These are phyloP conservation scores for Amylocystis lapponica DNA, from an alignment of 768 basidiomycete genomes.

Conservation along the genomic window DNA sequence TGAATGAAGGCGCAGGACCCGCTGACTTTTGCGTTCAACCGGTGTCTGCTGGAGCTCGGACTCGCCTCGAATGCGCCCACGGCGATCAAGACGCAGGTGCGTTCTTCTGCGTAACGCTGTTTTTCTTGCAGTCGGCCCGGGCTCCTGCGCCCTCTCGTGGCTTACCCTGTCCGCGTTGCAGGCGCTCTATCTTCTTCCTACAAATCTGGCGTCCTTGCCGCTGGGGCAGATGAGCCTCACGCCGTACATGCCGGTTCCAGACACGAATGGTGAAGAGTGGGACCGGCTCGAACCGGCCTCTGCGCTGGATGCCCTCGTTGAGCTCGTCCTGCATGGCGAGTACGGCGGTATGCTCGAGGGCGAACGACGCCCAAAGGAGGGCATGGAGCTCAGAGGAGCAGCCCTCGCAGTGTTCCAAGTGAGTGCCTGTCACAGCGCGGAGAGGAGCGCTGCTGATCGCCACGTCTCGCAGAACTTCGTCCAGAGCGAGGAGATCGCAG, in stretches of 20 bases:
- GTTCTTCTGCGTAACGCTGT: not conserved
- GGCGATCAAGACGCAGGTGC: conserved; percentile 78
- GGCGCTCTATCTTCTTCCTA: conserved; percentile 56
- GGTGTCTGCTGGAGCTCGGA: conserved; percentile 82
- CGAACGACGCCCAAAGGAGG: conserved; percentile 55
- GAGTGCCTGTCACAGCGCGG: conserved; percentile 8
- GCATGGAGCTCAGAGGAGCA: conserved; percentile 67
- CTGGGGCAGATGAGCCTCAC: conserved; percentile 64
- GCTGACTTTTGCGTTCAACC: conserved; percentile 45
- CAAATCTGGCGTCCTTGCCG: conserved; percentile 44
- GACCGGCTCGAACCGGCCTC: conserved; percentile 78
- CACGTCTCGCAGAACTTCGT: conserved; percentile 61
- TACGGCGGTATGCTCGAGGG: conserved; percentile 61
- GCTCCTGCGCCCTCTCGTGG: not conserved
- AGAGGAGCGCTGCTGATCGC: not conserved
- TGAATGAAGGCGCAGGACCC: conserved; percentile 45
- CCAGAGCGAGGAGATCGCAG: conserved; percentile 62
- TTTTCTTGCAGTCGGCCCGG: conserved; percentile 5
- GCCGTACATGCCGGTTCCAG: conserved; percentile 70
- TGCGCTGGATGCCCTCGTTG: conserved; percentile 77
- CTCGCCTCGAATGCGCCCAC: conserved; percentile 94
- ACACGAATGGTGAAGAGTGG: conserved; percentile 90
- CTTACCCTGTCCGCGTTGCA: conserved; percentile 11
- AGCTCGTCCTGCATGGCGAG: conserved; percentile 83
- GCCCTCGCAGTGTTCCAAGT: conserved; percentile 86